phyloP scores from a whole-genome alignment of 352 stramenopile species.

The Phytophthora brassicae region DNA sequence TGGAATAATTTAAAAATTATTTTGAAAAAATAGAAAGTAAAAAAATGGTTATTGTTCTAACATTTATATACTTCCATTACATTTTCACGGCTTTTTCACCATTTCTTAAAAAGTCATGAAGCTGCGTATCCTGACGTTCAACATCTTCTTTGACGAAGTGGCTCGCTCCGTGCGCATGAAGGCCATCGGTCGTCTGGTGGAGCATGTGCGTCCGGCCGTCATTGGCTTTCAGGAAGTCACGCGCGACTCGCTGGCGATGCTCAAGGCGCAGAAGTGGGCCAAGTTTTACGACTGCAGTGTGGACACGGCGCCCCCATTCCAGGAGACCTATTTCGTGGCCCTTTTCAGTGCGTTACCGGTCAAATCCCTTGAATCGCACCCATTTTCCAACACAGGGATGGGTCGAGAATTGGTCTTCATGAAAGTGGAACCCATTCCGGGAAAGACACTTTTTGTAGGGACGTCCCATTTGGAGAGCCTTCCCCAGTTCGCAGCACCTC shows the following conservation, averaged over 20 bases:
- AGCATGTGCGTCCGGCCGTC: conserved; percentile 54
- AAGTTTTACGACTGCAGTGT: conserved; percentile 81
- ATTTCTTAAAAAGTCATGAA: conserved; percentile 24
- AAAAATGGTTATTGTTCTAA: no score
- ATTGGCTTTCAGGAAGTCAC: conserved; percentile 83
- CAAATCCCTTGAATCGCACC: conserved; percentile 51
- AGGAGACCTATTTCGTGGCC: conserved; percentile 75
- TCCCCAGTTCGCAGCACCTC: conserved; percentile 44
- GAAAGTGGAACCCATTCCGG: conserved; percentile 50
- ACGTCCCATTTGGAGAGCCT: conserved; percentile 78
- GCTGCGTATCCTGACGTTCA: conserved; percentile 73
- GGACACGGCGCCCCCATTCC: conserved; percentile 64
- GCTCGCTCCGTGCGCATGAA: conserved; percentile 59
- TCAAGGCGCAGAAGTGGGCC: conserved; percentile 56
- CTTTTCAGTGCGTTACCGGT: conserved; percentile 80
- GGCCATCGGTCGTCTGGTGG: conserved; percentile 54
- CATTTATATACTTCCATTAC: no score
- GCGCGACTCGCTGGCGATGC: conserved; percentile 54
- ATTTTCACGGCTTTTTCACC: background rate
- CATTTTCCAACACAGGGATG: conserved; percentile 77
- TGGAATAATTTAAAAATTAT: no score
- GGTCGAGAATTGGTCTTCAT: conserved; percentile 67
- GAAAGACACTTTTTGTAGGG: conserved; percentile 51
- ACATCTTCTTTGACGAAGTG: conserved; percentile 76
- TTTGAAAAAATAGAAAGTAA: no score